phyloP scores from a whole-genome alignment of 2,329 filamentous ascomycete genomes.

The Phialophora tarda region DNA sequence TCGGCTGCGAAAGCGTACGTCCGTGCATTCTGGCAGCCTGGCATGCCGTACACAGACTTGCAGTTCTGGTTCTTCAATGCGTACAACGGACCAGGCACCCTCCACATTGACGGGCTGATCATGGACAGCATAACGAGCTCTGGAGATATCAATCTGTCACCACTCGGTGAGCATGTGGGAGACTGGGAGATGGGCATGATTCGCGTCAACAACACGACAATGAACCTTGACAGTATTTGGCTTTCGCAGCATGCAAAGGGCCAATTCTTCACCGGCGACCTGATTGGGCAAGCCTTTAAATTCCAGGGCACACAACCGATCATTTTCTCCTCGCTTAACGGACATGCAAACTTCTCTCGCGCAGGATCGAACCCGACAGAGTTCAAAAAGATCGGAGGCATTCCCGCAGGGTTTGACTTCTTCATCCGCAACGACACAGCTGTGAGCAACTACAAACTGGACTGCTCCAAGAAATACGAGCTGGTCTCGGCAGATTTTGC shows the following conservation, averaged over 20 bases:
- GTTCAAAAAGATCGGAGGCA: conserved; percentile 24
- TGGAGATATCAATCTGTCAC: conserved; percentile 24
- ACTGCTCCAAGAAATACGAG: conserved; percentile 27
- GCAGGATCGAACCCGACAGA: conserved; percentile 23
- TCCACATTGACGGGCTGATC: conserved; percentile 23
- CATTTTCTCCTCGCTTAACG: conserved; percentile 25
- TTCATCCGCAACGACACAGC: conserved; percentile 29
- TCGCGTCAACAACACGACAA: conserved; percentile 23
- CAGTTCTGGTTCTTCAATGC: conserved; percentile 33
- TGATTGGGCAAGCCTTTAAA: conserved; percentile 13
- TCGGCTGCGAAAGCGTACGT: conserved; percentile 26
- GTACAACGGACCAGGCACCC: conserved; percentile 27
- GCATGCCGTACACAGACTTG: conserved; percentile 27
- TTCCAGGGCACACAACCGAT: conserved; percentile 25
- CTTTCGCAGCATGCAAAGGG: conserved; percentile 24
- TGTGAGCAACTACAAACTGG: conserved; percentile 15
- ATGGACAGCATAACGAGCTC: conserved; percentile 26
- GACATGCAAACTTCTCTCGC: conserved; percentile 20
- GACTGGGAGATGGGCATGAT: conserved; percentile 31
- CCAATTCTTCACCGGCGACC: conserved; percentile 23
- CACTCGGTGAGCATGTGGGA: conserved; percentile 26
- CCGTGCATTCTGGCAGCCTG: conserved; percentile 27
- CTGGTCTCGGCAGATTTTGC: conserved; percentile 24
- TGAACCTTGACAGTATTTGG: conserved; percentile 23
- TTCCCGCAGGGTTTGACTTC: conserved; percentile 26